Percentiles rank a stretch among this genome's conserved stretches.
Conservation (phyloP, 257 asterid genomes). For the Plantago major region DNA sequence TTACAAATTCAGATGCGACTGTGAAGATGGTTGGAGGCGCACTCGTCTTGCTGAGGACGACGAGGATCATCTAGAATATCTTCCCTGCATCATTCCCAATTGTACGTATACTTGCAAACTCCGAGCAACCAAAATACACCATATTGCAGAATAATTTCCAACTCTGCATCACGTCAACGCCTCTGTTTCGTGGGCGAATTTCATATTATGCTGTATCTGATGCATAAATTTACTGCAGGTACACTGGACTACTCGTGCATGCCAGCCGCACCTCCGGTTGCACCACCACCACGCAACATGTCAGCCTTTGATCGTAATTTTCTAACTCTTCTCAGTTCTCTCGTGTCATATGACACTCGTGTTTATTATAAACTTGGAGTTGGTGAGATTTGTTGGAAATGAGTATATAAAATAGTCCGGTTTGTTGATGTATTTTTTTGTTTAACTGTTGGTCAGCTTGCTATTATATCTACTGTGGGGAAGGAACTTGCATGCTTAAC, state of each 20-base stretch:
- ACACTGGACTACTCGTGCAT: constrained; percentile 71
- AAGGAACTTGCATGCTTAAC: constrained; percentile 54
- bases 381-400: background rate
- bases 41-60: constrained; percentile 37
- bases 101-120: constrained; percentile 24
- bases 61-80: constrained; percentile 37
- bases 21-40: constrained; percentile 66
- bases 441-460: constrained; percentile 39
- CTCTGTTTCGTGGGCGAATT: too few relatives aligned
- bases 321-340: background rate
- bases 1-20: constrained; percentile 53
- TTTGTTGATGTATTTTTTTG: too few relatives aligned
- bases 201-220: background rate
- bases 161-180: background rate
- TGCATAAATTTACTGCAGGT: constrained; percentile 33
- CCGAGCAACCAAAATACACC: background rate
- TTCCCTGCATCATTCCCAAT: constrained; percentile 71
- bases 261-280: constrained; percentile 70
- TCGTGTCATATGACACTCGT: background rate
- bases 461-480: constrained; percentile 71
- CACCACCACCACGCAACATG: constrained; percentile 42
- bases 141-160: background rate
- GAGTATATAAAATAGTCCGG: background rate
- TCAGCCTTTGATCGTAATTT: constrained; percentile 63
- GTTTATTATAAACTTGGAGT: background rate